Evolutionary conservation across 2,329 filamentous ascomycete species (phyloP), one percentile per base, ranked within the genome.

Genomic region (Didymella exigua): DNA sequence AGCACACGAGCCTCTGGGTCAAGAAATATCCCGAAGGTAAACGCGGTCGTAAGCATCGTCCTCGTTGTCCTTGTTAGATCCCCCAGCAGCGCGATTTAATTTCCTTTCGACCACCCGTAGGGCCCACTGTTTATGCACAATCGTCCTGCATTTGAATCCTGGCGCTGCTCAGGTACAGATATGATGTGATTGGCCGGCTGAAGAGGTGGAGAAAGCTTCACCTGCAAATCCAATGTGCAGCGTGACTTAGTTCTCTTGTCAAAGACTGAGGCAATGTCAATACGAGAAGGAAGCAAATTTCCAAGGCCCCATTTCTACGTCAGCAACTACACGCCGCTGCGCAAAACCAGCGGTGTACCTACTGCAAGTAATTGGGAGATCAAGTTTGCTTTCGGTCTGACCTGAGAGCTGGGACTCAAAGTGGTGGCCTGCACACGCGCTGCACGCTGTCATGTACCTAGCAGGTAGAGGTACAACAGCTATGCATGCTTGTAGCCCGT

Each of bases 361-460:
- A 34, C 24, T 11, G 9, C 14, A 36, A 29, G 16, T 24, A 11
- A 18, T 13, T 2, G 6, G 44, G n/a, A 11, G 14, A 46, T 30
- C 52, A 49, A 41, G 33, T 34, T 36, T 38, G 46, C 45, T 33
- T 46, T 41, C 41, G 41, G 34, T 49, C 40, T 23, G 16, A 46
- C 40, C 11, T 41, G 41, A n/a, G 34, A 50, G 14, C 41, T 55
- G 34, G 50, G 46, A 55, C 52, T 34, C 41, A 55, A 55, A 46
- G 42, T 23, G 47, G 46, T 23, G 36, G 34, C 42, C 36, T 50
- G 52, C 52, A 50, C 52, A 55, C 43, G 52, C 16, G 47, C 42
- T 29, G 52, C 52, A 50, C 52, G 52, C 46, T 55, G 41, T 50
- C 52, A 27, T 42, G 52, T 50, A n/a, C n/a, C n/a, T n/a, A 38